Evolutionary conservation across 805 yeast genomes (phyloP).

Genomic region (Isabelozyma gotoi): DNA sequence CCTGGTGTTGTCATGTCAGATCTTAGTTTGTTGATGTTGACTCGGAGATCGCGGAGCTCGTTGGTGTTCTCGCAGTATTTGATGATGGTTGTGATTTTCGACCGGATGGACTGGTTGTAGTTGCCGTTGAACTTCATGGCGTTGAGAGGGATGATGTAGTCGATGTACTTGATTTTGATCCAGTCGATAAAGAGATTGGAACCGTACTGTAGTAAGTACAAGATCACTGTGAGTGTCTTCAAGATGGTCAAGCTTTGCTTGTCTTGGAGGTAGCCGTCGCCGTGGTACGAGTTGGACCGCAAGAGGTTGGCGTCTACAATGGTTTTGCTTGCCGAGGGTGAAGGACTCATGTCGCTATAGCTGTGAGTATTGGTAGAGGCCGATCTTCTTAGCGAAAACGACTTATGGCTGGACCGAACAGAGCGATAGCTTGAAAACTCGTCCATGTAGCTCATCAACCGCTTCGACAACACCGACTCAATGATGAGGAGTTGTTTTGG

Average conservation of each 20-base stretch:
- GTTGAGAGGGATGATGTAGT: conserved; percentile 16
- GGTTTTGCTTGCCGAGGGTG: background rate
- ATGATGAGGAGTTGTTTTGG: conserved; percentile 39
- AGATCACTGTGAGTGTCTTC: conserved; percentile 53
- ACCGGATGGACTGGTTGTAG: conserved; percentile 32
- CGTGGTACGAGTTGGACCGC: conserved; percentile 8
- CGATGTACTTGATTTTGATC: conserved; percentile 21
- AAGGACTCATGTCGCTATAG: background rate
- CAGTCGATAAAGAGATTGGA: conserved; percentile 50
- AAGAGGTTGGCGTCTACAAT: background rate
- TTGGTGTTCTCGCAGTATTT: conserved; percentile 28
- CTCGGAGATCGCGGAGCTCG: conserved; percentile 38
- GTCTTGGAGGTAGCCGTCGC: background rate
- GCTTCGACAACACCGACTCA: conserved; percentile 36
- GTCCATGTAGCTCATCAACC: conserved; percentile 23
- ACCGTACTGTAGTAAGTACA: conserved; percentile 54
- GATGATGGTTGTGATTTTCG: conserved; percentile 34
- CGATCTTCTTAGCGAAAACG: background rate
- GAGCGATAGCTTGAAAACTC: background rate
- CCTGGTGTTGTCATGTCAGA: conserved; percentile 44
- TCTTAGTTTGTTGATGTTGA: conserved; percentile 39
- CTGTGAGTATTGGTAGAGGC: background rate
- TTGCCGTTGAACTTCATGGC: conserved; percentile 9
- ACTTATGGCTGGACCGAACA: background rate
- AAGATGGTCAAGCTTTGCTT: conserved; percentile 38